phyloP scores from a whole-genome alignment of 228 moss, liverwort and hornwort species.

The Sphagnum magellanicum region DNA sequence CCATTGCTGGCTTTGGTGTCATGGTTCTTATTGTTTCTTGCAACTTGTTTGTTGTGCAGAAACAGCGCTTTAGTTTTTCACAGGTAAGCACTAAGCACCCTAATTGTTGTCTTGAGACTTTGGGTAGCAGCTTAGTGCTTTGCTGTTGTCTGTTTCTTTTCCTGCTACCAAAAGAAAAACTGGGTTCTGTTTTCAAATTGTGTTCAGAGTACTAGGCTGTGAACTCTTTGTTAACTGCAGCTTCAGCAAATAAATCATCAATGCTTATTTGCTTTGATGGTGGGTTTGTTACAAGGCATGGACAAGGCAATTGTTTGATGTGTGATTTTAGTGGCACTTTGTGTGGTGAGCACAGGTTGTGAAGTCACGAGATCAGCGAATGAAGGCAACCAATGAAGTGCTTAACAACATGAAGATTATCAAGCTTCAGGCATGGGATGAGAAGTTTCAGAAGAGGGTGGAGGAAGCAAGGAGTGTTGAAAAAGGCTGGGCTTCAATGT shows the following conservation, averaged over 20 bases:
- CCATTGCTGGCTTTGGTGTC: constrained; percentile 31
- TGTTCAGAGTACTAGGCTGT: no score
- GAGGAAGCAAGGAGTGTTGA: constrained; percentile 37
- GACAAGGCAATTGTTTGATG: no score
- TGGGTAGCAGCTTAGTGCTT: no score
- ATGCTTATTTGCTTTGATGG: no score
- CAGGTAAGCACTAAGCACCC: not conserved
- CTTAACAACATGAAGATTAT: constrained; percentile 73
- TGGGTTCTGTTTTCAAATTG: no score
- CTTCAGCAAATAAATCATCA: no score
- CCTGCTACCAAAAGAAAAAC: no score
- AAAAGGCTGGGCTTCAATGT: constrained; percentile 30
- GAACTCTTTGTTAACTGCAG: no score
- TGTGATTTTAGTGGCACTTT: no score
- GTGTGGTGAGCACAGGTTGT: constrained; percentile 11
- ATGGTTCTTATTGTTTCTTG: not conserved
- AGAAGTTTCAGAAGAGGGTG: constrained; percentile 47
- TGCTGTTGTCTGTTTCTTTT: no score
- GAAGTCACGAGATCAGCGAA: constrained; percentile 40
- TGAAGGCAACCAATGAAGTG: constrained; percentile 56
- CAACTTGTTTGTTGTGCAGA: not conserved
- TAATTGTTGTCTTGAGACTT: no score
- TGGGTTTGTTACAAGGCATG: no score
- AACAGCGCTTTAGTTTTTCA: not conserved
- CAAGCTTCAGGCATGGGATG: constrained; percentile 83